Conservation (phyloP, 2,329 filamentous ascomycete species). For the Endothia cerciana region DNA sequence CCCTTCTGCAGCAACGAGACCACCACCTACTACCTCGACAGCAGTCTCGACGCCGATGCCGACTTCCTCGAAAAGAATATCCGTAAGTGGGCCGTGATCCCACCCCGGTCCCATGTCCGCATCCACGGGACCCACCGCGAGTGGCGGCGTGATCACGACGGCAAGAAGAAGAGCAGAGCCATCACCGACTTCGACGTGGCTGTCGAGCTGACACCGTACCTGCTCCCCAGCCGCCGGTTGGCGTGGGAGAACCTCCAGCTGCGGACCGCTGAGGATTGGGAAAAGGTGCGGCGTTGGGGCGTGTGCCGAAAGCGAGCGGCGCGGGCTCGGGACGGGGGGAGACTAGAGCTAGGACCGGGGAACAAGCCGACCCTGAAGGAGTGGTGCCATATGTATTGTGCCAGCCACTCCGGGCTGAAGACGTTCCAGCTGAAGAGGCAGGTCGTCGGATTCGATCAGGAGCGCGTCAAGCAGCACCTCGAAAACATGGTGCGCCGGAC, state of each 20-base stretch:
- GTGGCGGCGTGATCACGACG: constrained; percentile 44
- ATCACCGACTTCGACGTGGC: constrained; percentile 63
- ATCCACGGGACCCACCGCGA: constrained; percentile 58
- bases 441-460: constrained; percentile 65
- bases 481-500: constrained; percentile 63
- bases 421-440: constrained; percentile 55
- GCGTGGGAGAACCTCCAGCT: constrained; percentile 48
- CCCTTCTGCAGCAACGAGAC: constrained; percentile 23
- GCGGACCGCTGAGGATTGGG: constrained; percentile 59
- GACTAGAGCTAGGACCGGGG: constrained; percentile 46
- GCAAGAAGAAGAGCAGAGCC: constrained; percentile 50
- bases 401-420: constrained; percentile 60
- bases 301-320: constrained; percentile 57
- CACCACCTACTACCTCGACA: constrained; percentile 45
- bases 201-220: constrained; percentile 62
- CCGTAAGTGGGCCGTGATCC: constrained; percentile 46
- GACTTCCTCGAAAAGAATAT: constrained; percentile 50
- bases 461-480: constrained; percentile 55
- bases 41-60: constrained; percentile 49
- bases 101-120: constrained; percentile 57
- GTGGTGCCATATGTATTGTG: constrained; percentile 73
- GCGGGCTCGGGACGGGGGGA: constrained; percentile 44
- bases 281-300: constrained; percentile 68
- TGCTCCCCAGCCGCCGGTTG: constrained; percentile 51
- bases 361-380: constrained; percentile 50